Conservation (phyloP, 352 stramenopile species). For the Blastocystis sp. region DNA sequence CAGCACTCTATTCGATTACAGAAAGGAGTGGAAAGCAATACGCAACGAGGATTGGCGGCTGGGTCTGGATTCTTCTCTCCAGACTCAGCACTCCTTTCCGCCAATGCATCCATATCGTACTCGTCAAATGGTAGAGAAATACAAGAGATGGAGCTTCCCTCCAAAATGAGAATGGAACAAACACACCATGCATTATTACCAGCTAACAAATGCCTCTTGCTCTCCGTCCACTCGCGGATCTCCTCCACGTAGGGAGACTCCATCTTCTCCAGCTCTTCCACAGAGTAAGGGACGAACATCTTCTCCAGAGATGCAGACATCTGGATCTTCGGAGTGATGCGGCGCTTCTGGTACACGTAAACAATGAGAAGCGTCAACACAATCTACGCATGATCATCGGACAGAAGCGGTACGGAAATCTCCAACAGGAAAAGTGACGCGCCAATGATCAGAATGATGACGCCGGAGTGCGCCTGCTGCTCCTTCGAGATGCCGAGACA, state of each 20-base stretch:
- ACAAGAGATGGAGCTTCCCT: neutral
- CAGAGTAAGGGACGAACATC: slow-evolving; percentile 31
- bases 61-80: no score
- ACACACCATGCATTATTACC: neutral
- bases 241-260: slow-evolving; percentile 39
- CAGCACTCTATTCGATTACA: no score
- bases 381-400: neutral
- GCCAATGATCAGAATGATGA: slow-evolving; percentile 17
- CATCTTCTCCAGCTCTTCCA: slow-evolving; percentile 36
- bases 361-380: neutral
- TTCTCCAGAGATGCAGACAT: slow-evolving; percentile 30
- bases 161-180: neutral
- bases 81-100: no score
- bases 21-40: no score
- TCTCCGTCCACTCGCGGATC: slow-evolving; percentile 4
- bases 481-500: neutral
- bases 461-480: neutral
- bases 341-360: slow-evolving; percentile 53
- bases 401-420: neutral
- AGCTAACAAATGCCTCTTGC: neutral
- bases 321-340: slow-evolving; percentile 19
- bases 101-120: no score
- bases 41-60: no score
- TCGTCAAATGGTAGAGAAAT: neutral
- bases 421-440: neutral